phyloP scores from a whole-genome alignment of 176 grass and related monocot genomes.

The Triticum timopheevii region DNA sequence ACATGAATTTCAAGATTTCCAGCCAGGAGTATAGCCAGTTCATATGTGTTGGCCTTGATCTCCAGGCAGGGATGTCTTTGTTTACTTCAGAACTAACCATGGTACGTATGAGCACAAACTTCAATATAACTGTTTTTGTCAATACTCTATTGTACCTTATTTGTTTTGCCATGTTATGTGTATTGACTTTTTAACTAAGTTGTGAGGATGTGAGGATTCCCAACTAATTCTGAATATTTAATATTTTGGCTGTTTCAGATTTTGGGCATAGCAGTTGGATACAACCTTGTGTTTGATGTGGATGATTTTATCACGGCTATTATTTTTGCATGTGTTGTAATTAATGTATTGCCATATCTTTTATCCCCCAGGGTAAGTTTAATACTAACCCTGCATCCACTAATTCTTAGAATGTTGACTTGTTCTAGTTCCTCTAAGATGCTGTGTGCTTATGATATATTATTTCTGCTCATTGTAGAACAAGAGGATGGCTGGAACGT shows the following conservation, averaged over 20 bases:
- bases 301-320: slow-evolving; percentile 45
- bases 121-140: background rate
- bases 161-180: background rate
- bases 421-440: background rate
- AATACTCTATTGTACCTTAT: too few species aligned
- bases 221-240: background rate
- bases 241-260: slow-evolving; percentile 44
- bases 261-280: slow-evolving; percentile 60
- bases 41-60: slow-evolving; percentile 56
- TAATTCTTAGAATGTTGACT: background rate
- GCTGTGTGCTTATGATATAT: slow-evolving; percentile 21
- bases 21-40: slow-evolving; percentile 52
- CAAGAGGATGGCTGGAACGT: slow-evolving; percentile 37
- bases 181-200: background rate
- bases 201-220: background rate
- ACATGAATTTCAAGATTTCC: slow-evolving; percentile 47
- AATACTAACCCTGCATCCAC: background rate
- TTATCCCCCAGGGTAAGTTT: slow-evolving; percentile 50
- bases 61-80: slow-evolving; percentile 64
- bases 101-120: slow-evolving; percentile 27
- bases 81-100: slow-evolving; percentile 65
- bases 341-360: slow-evolving; percentile 55
- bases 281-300: slow-evolving; percentile 53
- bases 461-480: slow-evolving; percentile 36
- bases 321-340: slow-evolving; percentile 39